Percentiles rank a stretch among this genome's conserved stretches.
These are phyloP conservation scores for Suillus clintonianus DNA, from an alignment of 768 basidiomycete genomes.

Conservation along the genomic window DNA sequence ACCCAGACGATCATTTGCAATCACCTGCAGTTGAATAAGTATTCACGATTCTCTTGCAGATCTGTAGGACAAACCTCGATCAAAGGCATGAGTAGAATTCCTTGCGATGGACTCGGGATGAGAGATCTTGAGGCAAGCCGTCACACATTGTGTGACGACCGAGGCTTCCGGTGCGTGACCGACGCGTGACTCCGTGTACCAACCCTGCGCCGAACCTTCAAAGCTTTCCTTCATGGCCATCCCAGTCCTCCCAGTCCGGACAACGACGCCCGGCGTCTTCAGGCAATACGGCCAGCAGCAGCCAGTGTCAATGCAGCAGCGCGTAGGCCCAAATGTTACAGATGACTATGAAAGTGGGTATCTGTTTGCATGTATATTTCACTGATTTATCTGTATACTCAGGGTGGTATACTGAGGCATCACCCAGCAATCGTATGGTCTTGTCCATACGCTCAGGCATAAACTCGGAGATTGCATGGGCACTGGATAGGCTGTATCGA, in stretches of 20 bases:
- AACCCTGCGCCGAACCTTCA: constrained; percentile 12
- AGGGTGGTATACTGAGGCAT: constrained; percentile 88
- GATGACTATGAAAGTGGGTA: constrained; percentile 79
- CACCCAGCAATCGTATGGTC: constrained; percentile 85
- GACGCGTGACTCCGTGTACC: constrained; percentile 21
- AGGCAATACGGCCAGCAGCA: constrained; percentile 26
- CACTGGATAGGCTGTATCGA: constrained; percentile 82
- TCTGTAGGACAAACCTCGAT: constrained; percentile 47
- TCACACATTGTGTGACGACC: background rate
- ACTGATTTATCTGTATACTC: constrained; percentile 10
- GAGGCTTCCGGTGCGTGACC: constrained; percentile 18
- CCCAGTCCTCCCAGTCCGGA: constrained; percentile 32
- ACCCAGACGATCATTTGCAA: constrained; percentile 94
- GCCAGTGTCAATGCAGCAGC: constrained; percentile 15
- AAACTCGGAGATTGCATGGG: constrained; percentile 82
- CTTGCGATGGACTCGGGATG: background rate
- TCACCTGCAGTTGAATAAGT: constrained; percentile 55
- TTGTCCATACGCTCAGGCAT: constrained; percentile 86
- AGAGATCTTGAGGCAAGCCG: background rate
- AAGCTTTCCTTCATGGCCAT: constrained; percentile 24
- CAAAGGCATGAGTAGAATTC: constrained; percentile 42
- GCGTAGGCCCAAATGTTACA: constrained; percentile 46
- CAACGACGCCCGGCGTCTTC: constrained; percentile 22
- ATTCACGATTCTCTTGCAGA: background rate
- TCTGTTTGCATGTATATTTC: constrained; percentile 3